These are phyloP conservation scores for Smittium culicis DNA, from an alignment of 371 early-diverging fungal genomes.

Conservation along the genomic window DNA sequence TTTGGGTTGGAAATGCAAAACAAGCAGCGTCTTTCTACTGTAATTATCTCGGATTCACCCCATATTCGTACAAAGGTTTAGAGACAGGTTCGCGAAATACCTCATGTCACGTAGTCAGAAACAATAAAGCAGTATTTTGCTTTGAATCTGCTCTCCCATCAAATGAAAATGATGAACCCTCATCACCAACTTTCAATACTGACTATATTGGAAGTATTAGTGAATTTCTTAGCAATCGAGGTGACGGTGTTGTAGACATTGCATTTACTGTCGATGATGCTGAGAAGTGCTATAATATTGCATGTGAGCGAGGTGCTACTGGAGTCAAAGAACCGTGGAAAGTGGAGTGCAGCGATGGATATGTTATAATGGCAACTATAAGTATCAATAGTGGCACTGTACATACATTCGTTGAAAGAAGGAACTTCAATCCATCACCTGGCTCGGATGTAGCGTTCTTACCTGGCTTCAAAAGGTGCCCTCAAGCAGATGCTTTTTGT, in stretches of 20 bases:
- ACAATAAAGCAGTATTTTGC: conserved; percentile 66
- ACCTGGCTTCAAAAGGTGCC: conserved; percentile 57
- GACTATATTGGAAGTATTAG: no score
- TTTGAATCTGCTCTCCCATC: conserved; percentile 87
- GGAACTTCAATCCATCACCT: conserved; percentile 59
- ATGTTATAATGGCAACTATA: conserved; percentile 81
- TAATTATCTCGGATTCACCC: conserved; percentile 79
- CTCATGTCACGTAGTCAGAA: conserved; percentile 71
- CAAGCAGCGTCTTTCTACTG: conserved; percentile 86
- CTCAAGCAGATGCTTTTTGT: conserved; percentile 30
- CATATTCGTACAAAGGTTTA: conserved; percentile 84
- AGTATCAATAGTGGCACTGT: conserved; percentile 83
- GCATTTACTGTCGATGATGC: conserved; percentile 85
- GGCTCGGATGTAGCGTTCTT: no score
- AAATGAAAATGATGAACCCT: conserved; percentile 54
- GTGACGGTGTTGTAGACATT: conserved; percentile 90
- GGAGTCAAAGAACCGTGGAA: conserved; percentile 70
- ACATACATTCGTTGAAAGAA: conserved; percentile 85
- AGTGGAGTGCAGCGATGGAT: conserved; percentile 67
- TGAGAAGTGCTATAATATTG: conserved; percentile 58
- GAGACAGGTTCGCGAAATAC: conserved; percentile 86
- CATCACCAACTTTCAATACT: no score
- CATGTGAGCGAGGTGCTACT: conserved; percentile 76
- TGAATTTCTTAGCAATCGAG: conserved; percentile 62
- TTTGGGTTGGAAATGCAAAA: conserved; percentile 86